Conservation (phyloP, 352 stramenopile genomes). For the Pythium vanterpoolii region DNA sequence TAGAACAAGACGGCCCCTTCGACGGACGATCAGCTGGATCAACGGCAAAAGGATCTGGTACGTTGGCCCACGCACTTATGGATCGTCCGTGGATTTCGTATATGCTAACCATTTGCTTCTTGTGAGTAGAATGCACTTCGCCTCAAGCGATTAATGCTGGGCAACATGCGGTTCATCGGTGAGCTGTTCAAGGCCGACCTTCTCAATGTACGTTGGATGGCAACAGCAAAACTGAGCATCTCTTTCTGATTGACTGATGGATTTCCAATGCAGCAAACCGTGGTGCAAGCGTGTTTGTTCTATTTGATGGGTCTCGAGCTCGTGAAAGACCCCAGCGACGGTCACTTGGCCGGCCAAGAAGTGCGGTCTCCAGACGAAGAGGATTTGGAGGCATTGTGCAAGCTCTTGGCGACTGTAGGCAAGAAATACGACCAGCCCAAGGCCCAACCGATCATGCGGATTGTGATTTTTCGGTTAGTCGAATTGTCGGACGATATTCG, state of each 20-base stretch:
- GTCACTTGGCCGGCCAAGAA: constrained; percentile 56
- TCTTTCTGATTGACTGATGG: neutral
- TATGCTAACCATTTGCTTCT: neutral
- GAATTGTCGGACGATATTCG: constrained; percentile 73
- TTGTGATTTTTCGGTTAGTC: constrained; percentile 81
- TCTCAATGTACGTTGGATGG: constrained; percentile 47
- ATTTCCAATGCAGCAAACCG: constrained; percentile 39
- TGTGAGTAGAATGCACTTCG: constrained; percentile 44
- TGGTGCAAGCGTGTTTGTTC: constrained; percentile 76
- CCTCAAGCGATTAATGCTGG: constrained; percentile 74
- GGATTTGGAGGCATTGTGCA: constrained; percentile 84
- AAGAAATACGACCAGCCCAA: constrained; percentile 87
- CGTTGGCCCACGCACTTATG: constrained; percentile 4
- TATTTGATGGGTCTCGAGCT: constrained; percentile 78
- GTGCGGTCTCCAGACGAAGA: constrained; percentile 80
- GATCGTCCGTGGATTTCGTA: neutral
- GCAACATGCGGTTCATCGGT: constrained; percentile 87
- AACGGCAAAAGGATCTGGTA: constrained; percentile 54
- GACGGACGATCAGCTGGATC: constrained; percentile 35
- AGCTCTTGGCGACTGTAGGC: constrained; percentile 76
- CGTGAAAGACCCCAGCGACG: constrained; percentile 36
- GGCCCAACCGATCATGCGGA: constrained; percentile 78
- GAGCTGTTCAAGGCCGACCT: constrained; percentile 87
- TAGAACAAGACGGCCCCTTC: constrained; percentile 45
- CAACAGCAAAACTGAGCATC: neutral